These are phyloP conservation scores for Hymenoscyphus albidus DNA, from an alignment of 2,329 filamentous ascomycete genomes.

Conservation along the genomic window DNA sequence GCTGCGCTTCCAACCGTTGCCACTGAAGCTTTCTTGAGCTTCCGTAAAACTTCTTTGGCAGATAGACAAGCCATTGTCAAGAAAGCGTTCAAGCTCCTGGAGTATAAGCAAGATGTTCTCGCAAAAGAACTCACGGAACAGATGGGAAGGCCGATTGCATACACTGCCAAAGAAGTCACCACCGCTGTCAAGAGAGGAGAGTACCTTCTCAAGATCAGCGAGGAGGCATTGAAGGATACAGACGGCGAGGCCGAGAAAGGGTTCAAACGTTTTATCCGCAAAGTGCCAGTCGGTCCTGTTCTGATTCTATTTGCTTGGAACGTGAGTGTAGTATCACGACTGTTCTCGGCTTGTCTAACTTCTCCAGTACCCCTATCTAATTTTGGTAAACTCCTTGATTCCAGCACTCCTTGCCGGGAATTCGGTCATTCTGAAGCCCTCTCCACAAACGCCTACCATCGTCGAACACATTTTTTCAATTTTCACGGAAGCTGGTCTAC, in stretches of 20 bases:
- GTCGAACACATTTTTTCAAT: slow-evolving; percentile 76
- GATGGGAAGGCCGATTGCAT: slow-evolving; percentile 91
- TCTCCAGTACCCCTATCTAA: slow-evolving; percentile 83
- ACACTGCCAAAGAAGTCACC: slow-evolving; percentile 75
- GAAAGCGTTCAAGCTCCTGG: slow-evolving; percentile 70
- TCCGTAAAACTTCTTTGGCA: slow-evolving; percentile 68
- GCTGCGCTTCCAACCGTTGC: slow-evolving; percentile 67
- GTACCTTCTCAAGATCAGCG: slow-evolving; percentile 80
- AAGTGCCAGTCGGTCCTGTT: slow-evolving; percentile 81
- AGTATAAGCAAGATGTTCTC: slow-evolving; percentile 71
- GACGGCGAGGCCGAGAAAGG: slow-evolving; percentile 80
- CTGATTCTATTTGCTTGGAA: slow-evolving; percentile 96
- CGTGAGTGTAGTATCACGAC: slow-evolving; percentile 49
- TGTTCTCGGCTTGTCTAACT: slow-evolving; percentile 14
- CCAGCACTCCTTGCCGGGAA: slow-evolving; percentile 90
- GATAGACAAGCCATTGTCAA: slow-evolving; percentile 77
- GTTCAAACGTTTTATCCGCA: slow-evolving; percentile 86
- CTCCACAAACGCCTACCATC: slow-evolving; percentile 89
- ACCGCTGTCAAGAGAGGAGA: slow-evolving; percentile 83
- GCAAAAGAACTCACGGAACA: slow-evolving; percentile 84
- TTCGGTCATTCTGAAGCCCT: slow-evolving; percentile 89
- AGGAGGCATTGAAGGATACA: slow-evolving; percentile 73
- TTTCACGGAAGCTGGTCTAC: slow-evolving; percentile 77
- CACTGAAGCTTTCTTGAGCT: slow-evolving; percentile 71
- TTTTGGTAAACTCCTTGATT: slow-evolving; percentile 86